These are phyloP conservation scores for Ustilago nuda DNA, from an alignment of 1,284 basidiomycete genomes.

Conservation along the genomic window DNA sequence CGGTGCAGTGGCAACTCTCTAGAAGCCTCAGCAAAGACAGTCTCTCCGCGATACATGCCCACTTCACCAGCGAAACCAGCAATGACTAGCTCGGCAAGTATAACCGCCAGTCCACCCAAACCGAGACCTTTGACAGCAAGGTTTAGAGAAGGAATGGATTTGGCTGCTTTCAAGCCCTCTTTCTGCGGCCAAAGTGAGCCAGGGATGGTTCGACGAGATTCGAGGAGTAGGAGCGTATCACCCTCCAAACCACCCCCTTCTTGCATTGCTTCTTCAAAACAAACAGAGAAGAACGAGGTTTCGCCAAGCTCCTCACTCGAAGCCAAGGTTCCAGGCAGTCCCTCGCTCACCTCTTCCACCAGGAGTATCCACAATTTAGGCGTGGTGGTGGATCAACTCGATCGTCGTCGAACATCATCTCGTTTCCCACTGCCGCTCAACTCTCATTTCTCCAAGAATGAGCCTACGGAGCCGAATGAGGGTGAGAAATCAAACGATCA, in stretches of 20 bases:
- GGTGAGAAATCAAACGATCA: conserved; percentile 12
- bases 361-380: not conserved
- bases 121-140: conserved; percentile 55
- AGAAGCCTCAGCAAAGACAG: not conserved
- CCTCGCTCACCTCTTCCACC: conserved; percentile 2
- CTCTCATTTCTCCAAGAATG: conserved; percentile 9
- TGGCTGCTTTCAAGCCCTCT: conserved; percentile 51
- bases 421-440: conserved; percentile 42
- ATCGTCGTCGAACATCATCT: conserved; percentile 14
- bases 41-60: conserved; percentile 20
- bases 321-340: conserved; percentile 35
- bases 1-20: conserved; percentile 8
- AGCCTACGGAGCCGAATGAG: conserved; percentile 9
- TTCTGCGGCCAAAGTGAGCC: conserved; percentile 14
- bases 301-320: conserved; percentile 7
- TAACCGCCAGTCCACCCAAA: conserved; percentile 48
- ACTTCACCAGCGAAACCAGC: conserved; percentile 6
- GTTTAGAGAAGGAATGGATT: conserved; percentile 47
- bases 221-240: conserved; percentile 53
- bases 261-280: not conserved
- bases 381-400: not conserved
- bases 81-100: conserved; percentile 32
- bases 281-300: not conserved
- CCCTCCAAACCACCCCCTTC: conserved; percentile 34
- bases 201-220: conserved; percentile 27